Conservation (phyloP, 2,329 filamentous ascomycete species). For the Cadophora sp. region DNA sequence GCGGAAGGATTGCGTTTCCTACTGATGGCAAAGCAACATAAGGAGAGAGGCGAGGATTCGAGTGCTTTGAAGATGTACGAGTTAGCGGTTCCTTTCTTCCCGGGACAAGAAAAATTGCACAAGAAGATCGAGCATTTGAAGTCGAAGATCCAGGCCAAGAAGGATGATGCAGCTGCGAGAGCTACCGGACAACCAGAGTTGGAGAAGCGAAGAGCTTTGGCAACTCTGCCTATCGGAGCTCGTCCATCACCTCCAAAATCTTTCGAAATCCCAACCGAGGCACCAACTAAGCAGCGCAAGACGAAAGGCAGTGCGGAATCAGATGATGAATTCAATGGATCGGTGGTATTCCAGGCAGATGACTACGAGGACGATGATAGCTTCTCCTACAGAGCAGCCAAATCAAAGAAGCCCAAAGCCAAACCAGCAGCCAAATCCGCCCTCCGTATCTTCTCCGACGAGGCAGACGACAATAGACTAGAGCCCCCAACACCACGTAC, state of each 20-base stretch:
- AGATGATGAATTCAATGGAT: conserved; percentile 46
- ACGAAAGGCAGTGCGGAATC: conserved; percentile 36
- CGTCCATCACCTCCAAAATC: conserved; percentile 36
- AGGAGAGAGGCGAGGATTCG: conserved; percentile 79
- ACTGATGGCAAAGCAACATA: conserved; percentile 91
- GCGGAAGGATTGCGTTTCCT: conserved; percentile 85
- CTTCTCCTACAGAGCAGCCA: conserved; percentile 42
- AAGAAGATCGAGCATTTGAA: conserved; percentile 72
- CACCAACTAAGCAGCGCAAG: conserved; percentile 34
- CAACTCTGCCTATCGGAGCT: conserved; percentile 37
- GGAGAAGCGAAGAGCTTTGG: conserved; percentile 32
- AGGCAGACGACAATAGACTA: conserved; percentile 52
- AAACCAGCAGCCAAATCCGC: conserved; percentile 44
- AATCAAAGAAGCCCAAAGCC: conserved; percentile 43
- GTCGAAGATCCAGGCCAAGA: conserved; percentile 55
- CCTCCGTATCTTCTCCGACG: conserved; percentile 43
- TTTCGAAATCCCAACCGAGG: conserved; percentile 31
- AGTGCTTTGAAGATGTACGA: conserved; percentile 87
- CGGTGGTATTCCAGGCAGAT: conserved; percentile 47
- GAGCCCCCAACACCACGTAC: conserved; percentile 53
- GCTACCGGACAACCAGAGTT: conserved; percentile 16
- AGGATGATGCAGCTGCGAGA: conserved; percentile 38
- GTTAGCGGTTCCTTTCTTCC: conserved; percentile 83
- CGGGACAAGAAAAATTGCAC: conserved; percentile 78
- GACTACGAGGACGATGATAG: conserved; percentile 49